Base-by-base conservation (phyloP, 1,139 yeast species). In the Zygotorulaspora mrakii region DNA sequence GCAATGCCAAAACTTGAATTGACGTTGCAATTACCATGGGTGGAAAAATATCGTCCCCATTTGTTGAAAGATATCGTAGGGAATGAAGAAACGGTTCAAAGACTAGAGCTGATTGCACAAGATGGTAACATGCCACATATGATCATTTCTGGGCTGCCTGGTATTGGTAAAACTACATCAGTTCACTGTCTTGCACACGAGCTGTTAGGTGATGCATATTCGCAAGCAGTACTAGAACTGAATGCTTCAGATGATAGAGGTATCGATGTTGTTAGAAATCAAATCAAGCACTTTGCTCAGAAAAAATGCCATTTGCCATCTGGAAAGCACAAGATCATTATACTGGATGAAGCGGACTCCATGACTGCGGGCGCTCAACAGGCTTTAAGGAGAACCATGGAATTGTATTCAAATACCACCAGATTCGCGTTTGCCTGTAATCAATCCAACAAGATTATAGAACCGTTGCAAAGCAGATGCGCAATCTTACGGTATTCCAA, bases 161-260 rank as follows among this genome's bases (percentile, higher is more conserved):
- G 98, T 53, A 89, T 91, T 46, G 98, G 98, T 33, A 91, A 91
- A 61, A 91, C 98, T 5, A 91, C 98, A 0, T 83, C 96, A 1
- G 77, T 91, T 8, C 88, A 86, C 49, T 89, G 97, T 67, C 73
- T 91, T 28, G 97, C 98, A 0, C 73, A 78, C 37, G 95, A 86
- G 57, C 65, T 91, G 36, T 70, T 91, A 22, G 96, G 96, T 0
- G 76, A 77, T 11, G 67, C 78, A 25, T 82, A 82, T 57, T 71
- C 73, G 26, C 91, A 82, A 50, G 98, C 96, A 0, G 94, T 94
- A 1, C 67, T 91, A 45, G 99, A 91, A 61, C 70, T 91, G 55
- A 91, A 91, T 61, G 99, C 98, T 1, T 83, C 95, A 1, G 98
- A 91, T 59, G 98, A 91, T 61, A 74, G 98, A 65, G 97, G 98